Evolutionary conservation across 1,139 yeast species (phyloP).

Genomic region (Hyphopichia khmerensis): DNA sequence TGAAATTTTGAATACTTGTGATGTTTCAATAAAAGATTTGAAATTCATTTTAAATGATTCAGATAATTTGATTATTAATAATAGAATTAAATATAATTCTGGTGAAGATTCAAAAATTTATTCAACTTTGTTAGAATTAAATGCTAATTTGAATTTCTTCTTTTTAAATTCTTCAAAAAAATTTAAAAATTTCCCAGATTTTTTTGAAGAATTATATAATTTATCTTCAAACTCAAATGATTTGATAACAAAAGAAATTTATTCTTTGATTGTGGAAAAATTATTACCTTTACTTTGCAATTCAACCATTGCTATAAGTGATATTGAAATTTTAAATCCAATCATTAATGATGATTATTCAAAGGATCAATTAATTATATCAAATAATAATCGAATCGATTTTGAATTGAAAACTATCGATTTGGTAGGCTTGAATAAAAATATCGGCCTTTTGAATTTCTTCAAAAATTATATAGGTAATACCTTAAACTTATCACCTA

Average conservation of each 20-base stretch:
- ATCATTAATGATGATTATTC: neutral
- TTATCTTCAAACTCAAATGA: neutral
- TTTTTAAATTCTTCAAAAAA: neutral
- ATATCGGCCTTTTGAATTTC: constrained; percentile 6
- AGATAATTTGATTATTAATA: constrained; percentile 7
- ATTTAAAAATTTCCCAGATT: constrained; percentile 2
- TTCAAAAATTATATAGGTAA: constrained; percentile 3
- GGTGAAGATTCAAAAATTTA: constrained; percentile 8
- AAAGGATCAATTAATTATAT: neutral
- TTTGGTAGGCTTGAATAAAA: neutral
- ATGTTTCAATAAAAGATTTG: constrained; percentile 9
- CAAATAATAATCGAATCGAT: neutral
- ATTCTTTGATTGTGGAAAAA: neutral
- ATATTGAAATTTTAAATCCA: constrained; percentile 1
- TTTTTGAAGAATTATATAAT: constrained; percentile 1
- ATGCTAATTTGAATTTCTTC: neutral
- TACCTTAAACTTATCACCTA: neutral
- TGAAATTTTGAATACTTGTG: constrained; percentile 16
- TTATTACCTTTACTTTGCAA: constrained; percentile 5
- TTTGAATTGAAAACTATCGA: neutral
- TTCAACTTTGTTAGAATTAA: neutral
- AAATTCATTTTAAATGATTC: constrained; percentile 7
- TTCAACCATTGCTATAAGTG: neutral
- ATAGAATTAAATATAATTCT: constrained; percentile 9
- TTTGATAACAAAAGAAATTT: neutral